Conservation (phyloP, 768 basidiomycete species). For the Leccinum disarticulatum region DNA sequence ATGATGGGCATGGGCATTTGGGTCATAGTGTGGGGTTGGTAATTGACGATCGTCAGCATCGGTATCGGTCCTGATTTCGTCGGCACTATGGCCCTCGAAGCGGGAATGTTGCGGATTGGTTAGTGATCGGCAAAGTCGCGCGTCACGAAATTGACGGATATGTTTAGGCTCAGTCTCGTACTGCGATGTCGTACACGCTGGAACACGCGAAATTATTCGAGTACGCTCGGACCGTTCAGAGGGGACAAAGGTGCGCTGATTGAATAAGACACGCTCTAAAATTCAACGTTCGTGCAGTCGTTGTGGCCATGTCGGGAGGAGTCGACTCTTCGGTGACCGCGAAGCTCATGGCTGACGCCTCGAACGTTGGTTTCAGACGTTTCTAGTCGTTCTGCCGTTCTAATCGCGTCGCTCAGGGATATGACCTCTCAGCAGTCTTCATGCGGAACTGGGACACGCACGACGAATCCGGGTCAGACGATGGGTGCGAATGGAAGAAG, state of each 20-base stretch:
- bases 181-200: constrained; percentile 11
- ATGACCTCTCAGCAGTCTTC: constrained; percentile 82
- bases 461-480: constrained; percentile 75
- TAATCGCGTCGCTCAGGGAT: constrained; percentile 48
- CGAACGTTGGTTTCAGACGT: constrained; percentile 42
- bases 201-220: constrained; percentile 14
- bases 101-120: too few species aligned
- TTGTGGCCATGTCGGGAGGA: constrained; percentile 93
- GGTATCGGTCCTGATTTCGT: too few species aligned
- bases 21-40: too few species aligned
- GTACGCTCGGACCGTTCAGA: constrained; percentile 17
- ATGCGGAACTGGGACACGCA: constrained; percentile 97
- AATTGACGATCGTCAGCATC: too few species aligned
- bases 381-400: not conserved
- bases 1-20: too few species aligned
- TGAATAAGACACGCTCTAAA: not conserved
- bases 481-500: constrained; percentile 92
- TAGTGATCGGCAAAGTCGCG: not conserved
- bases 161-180: constrained; percentile 13
- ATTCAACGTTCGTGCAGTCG: constrained; percentile 47
- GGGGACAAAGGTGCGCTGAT: constrained; percentile 28
- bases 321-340: constrained; percentile 93
- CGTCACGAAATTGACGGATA: not conserved
- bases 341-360: constrained; percentile 55
- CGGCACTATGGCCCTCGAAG: too few species aligned